phyloP scores from a whole-genome alignment of 495 filamentous ascomycete species.

The Arthonia radiata region DNA sequence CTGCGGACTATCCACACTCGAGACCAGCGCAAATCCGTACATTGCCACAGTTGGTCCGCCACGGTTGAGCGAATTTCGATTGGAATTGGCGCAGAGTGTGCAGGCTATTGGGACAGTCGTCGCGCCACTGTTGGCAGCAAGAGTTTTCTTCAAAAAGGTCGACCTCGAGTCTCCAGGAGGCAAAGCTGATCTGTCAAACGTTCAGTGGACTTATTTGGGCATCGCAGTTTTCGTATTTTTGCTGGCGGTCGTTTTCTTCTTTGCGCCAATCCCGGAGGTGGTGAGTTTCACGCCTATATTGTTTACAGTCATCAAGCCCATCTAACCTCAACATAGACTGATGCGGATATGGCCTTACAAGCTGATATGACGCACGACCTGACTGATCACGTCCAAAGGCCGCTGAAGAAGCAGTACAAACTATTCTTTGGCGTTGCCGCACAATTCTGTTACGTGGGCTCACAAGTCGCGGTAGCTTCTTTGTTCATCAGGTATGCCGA shows the following conservation, averaged over 20 bases:
- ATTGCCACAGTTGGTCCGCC: conserved; percentile 45
- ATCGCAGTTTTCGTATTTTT: conserved; percentile 43
- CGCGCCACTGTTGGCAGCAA: conserved; percentile 31
- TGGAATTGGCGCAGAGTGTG: conserved; percentile 41
- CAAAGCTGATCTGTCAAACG: conserved; percentile 25
- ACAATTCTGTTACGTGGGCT: conserved; percentile 49
- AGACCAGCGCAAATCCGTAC: conserved; percentile 52
- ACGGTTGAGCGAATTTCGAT: conserved; percentile 39
- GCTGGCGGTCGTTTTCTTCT: conserved; percentile 37
- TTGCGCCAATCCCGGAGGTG: conserved; percentile 42
- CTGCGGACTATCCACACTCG: conserved; percentile 40
- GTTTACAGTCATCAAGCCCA: too few relatives aligned
- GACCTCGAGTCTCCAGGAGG: too few relatives aligned
- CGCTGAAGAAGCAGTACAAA: conserved; percentile 35
- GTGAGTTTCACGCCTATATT: too few relatives aligned
- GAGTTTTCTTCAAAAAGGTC: conserved; percentile 13
- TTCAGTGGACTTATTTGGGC: conserved; percentile 54
- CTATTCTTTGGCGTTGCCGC: conserved; percentile 40
- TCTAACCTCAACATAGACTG: too few relatives aligned
- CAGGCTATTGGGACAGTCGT: conserved; percentile 46
- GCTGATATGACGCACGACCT: conserved; percentile 19
- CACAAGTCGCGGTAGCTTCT: conserved; percentile 41
- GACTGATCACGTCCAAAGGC: conserved; percentile 21
- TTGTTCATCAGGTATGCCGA: conserved; percentile 33
- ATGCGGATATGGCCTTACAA: conserved; percentile 42